phyloP scores from a whole-genome alignment of 768 basidiomycete species.

The Tricholomella constricta region DNA sequence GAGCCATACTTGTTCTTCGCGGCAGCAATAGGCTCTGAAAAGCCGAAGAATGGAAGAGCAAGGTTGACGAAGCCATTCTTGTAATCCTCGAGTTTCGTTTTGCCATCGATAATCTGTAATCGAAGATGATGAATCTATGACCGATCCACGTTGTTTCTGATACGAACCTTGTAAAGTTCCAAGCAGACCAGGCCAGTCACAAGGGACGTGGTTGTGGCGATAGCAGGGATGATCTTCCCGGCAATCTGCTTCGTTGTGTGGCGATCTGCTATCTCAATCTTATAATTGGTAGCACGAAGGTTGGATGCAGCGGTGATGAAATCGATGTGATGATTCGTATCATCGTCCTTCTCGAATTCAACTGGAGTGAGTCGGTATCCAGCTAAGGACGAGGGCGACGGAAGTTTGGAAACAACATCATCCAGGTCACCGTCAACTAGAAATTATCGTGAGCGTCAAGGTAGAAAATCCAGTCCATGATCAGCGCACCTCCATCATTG shows the following conservation, averaged over 20 bases:
- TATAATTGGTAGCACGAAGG: constrained; percentile 94
- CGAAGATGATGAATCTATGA: not conserved
- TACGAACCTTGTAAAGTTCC: constrained; percentile 89
- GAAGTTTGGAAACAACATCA: constrained; percentile 68
- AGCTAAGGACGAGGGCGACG: constrained; percentile 86
- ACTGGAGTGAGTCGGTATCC: constrained; percentile 96
- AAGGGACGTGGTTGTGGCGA: constrained; percentile 96
- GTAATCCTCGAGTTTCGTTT: constrained; percentile 90
- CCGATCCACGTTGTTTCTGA: not conserved
- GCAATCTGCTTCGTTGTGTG: constrained; percentile 98
- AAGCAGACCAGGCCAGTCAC: constrained; percentile 95
- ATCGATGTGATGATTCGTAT: constrained; percentile 97
- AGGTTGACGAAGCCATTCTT: constrained; percentile 99
- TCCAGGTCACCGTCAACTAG: constrained; percentile 58
- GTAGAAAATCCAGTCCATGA: not conserved
- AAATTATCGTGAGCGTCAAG: constrained; percentile 14
- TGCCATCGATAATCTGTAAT: constrained; percentile 87
- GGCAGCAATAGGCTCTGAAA: constrained; percentile 95
- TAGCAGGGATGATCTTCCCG: constrained; percentile 98
- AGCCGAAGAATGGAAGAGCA: constrained; percentile 97
- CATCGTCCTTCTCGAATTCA: constrained; percentile 99
- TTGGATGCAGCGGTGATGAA: constrained; percentile 99
- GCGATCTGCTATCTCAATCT: constrained; percentile 80
- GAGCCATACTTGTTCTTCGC: constrained; percentile 84
- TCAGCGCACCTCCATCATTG: constrained; percentile 40